Evolutionary conservation across 352 stramenopile species (phyloP), one percentile per base, ranked within the genome.

Genomic region (Phytopythium chamaehyphon): DNA sequence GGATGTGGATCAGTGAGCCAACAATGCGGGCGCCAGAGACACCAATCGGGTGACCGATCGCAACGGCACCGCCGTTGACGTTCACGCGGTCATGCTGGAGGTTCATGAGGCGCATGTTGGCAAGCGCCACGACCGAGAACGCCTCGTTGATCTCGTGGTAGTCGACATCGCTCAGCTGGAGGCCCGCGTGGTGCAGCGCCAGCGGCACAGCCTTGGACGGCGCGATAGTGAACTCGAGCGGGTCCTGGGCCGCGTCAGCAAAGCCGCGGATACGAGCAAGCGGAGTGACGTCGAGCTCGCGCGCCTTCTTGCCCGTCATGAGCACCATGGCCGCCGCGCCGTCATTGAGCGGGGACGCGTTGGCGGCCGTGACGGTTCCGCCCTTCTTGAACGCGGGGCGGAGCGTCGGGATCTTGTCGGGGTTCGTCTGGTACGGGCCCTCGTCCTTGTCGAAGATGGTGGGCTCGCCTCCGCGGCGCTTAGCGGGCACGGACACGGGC

Each of bases 91-190:
- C 69, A 48, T 83, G 76, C 66, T 97, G 86, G 21, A 99, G 68
- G 64, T 96, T 86, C 64, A 99, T 77, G 36, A 98, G 68, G 39
- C 91, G 74, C 71, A 96, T 97, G 73, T 99, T 99, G 24, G 89
- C 95, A 24, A 99, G 68, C 6, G 92, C 82, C 18, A 99, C 97
- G 23, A 99, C 96, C 12, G 94, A 90, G 70, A 99, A 99, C 18
- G 97, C 97, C 68, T 99, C 97, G 71, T 99, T 99, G 67, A 99
- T 98, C 80, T 99, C 97, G 67, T 98, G 91, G 73, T 96, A 98
- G 50, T 99, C 95, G 19, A 99, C 83, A 69, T 99, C 96, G 26
- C 66, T 84, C 12, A 96, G 45, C 46, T 82, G 68, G 36, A 99
- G 51, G 24, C 93, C 94, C 1, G 96, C 96, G 58, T 96, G 76